Conservation (phyloP, 805 yeast species). For the Candida silvicultrix region DNA sequence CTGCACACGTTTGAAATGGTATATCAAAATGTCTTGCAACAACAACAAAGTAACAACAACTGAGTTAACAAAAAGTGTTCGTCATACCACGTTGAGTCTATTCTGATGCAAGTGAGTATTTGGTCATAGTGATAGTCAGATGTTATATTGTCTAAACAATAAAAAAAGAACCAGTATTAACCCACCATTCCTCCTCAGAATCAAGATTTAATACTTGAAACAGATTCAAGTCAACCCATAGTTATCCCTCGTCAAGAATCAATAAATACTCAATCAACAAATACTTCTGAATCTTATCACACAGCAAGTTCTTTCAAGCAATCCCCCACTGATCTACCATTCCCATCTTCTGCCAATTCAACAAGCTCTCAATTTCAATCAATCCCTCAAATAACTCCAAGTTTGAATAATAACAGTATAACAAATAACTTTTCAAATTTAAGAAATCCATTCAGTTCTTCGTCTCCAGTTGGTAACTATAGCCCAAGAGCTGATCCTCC, state of each 20-base stretch:
- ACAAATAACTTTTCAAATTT: slow-evolving; percentile 12
- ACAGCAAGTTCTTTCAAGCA: slow-evolving; percentile 20
- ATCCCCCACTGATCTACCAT: slow-evolving; percentile 15
- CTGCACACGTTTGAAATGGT: neutral
- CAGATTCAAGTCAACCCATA: slow-evolving; percentile 22
- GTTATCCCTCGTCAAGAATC: slow-evolving; percentile 23
- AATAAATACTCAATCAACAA: neutral
- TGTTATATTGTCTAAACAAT: neutral
- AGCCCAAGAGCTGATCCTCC: slow-evolving; percentile 23
- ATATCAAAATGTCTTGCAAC: neutral
- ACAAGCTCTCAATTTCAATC: slow-evolving; percentile 13
- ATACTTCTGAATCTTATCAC: slow-evolving; percentile 16
- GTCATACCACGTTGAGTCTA: neutral
- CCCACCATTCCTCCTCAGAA: slow-evolving; percentile 3
- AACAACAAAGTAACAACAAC: neutral
- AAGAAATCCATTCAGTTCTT: slow-evolving; percentile 13
- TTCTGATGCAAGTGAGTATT: neutral
- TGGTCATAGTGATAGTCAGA: too few relatives aligned
- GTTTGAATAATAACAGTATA: slow-evolving; percentile 7
- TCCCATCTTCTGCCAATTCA: slow-evolving; percentile 20
- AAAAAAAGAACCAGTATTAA: neutral
- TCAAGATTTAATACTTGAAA: slow-evolving; percentile 7
- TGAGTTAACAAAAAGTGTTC: neutral
- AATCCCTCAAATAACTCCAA: slow-evolving; percentile 13
- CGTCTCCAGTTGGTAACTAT: slow-evolving; percentile 18